These are phyloP conservation scores for Ophiocordyceps robertsii DNA, from an alignment of 2,329 filamentous ascomycete species.

Conservation along the genomic window DNA sequence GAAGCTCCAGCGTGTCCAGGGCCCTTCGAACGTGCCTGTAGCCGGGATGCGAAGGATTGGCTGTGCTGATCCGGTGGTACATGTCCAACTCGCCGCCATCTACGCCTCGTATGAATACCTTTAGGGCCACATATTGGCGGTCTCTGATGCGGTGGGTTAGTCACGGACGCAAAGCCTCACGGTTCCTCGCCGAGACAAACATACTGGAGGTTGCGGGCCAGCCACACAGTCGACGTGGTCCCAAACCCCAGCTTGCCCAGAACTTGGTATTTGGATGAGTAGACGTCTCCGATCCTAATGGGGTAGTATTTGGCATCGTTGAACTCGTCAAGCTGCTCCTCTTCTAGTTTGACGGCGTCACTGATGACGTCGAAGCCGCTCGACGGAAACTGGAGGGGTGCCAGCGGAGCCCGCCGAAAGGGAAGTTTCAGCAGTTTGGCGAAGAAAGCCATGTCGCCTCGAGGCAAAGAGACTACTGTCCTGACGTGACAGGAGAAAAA, in stretches of 20 bases:
- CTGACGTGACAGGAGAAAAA: no score
- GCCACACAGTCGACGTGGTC: conserved; percentile 10
- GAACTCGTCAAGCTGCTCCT: background rate
- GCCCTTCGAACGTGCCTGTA: conserved; percentile 14
- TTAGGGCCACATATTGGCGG: conserved; percentile 3
- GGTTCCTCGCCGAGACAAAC: background rate
- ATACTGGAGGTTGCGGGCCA: conserved; percentile 10
- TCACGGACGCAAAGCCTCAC: background rate
- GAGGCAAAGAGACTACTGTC: no score
- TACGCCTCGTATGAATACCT: conserved; percentile 6
- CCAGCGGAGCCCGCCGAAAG: background rate
- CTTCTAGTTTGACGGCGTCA: background rate
- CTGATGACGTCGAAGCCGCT: background rate
- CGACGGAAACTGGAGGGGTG: background rate
- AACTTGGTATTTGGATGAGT: background rate
- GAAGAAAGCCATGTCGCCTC: no score
- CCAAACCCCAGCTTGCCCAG: conserved; percentile 9
- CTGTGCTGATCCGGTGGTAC: conserved; percentile 7
- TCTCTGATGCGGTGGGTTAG: background rate
- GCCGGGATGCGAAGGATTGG: conserved; percentile 14
- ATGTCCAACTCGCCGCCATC: conserved; percentile 8
- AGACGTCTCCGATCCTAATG: background rate
- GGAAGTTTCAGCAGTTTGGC: no score
- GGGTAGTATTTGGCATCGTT: background rate
- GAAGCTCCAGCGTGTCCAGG: conserved; percentile 12